Percentiles rank a stretch among this genome's conserved stretches.
phyloP scores from a whole-genome alignment of 305 asterid genomes.

The Andrographis paniculata region DNA sequence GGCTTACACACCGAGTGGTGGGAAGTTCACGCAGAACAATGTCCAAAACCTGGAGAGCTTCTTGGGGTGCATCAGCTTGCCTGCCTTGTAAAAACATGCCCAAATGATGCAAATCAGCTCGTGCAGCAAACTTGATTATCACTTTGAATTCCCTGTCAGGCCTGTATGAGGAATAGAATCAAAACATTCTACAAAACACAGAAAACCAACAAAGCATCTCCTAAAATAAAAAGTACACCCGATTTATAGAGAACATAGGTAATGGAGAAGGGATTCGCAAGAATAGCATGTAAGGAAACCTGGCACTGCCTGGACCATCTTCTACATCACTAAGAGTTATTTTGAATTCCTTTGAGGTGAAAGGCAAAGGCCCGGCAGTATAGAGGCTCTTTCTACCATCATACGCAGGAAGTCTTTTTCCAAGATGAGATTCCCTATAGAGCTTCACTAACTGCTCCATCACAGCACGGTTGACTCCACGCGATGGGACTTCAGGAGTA shows the following conservation, averaged over 20 bases:
- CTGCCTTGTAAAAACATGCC: conserved; percentile 84
- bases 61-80: conserved; percentile 97
- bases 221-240: neutral
- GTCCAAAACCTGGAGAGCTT: conserved; percentile 93
- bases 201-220: neutral
- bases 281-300: conserved; percentile 25
- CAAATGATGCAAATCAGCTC: conserved; percentile 91
- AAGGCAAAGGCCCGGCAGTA: conserved; percentile 97
- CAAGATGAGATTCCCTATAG: conserved; percentile 73
- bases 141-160: conserved; percentile 82
- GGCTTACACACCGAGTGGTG: conserved; percentile 40
- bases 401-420: conserved; percentile 80
- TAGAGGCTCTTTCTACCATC: conserved; percentile 92
- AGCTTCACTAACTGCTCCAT: conserved; percentile 63
- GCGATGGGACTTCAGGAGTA: conserved; percentile 68
- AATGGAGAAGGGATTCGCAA: neutral
- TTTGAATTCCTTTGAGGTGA: conserved; percentile 58
- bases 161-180: conserved; percentile 34
- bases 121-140: conserved; percentile 83
- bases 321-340: conserved; percentile 69
- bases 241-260: neutral
- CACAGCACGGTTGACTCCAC: conserved; percentile 82
- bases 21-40: conserved; percentile 94
- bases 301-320: conserved; percentile 53
- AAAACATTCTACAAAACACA: conserved; percentile 5